These are phyloP conservation scores for Cnidoscolus chayamansa DNA, from an alignment of 441 rosid species.

Conservation along the genomic window DNA sequence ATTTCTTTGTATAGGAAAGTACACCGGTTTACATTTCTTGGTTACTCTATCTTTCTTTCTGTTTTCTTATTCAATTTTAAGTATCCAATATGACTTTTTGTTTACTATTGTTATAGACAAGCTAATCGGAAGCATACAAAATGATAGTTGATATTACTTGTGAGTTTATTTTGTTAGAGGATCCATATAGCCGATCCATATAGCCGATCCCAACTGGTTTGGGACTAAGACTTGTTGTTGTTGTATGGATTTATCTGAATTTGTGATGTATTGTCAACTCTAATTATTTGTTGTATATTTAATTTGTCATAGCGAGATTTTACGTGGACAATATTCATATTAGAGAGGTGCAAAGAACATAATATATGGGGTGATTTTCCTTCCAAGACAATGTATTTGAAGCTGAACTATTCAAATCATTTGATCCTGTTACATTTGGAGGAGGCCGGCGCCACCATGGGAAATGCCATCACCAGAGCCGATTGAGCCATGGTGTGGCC, in stretches of 20 bases:
- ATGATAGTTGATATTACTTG: too few relatives aligned
- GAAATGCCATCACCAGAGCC: slow-evolving; percentile 48
- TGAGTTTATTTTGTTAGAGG: too few relatives aligned
- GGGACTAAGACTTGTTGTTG: too few relatives aligned
- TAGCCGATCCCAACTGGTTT: too few relatives aligned
- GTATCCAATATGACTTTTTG: too few relatives aligned
- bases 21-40: background rate
- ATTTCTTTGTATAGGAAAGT: slow-evolving; percentile 3
- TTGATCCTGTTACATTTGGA: slow-evolving; percentile 79
- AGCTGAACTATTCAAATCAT: slow-evolving; percentile 54
- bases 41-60: background rate
- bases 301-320: slow-evolving; percentile 47
- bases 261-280: background rate
- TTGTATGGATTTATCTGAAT: too few relatives aligned
- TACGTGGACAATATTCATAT: slow-evolving; percentile 68
- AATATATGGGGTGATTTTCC: slow-evolving; percentile 73
- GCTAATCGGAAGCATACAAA: too few relatives aligned
- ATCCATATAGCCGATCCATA: too few relatives aligned
- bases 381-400: slow-evolving; percentile 88
- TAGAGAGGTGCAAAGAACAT: slow-evolving; percentile 61
- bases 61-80: background rate
- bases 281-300: background rate
- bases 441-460: slow-evolving; percentile 52
- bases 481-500: slow-evolving; percentile 21
- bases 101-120: too few relatives aligned